A percentile compares a stretch with the other conserved stretches of the same genome.
phyloP scores from a whole-genome alignment of 139 green algal species.

The Limnomonas spitsbergensis region DNA sequence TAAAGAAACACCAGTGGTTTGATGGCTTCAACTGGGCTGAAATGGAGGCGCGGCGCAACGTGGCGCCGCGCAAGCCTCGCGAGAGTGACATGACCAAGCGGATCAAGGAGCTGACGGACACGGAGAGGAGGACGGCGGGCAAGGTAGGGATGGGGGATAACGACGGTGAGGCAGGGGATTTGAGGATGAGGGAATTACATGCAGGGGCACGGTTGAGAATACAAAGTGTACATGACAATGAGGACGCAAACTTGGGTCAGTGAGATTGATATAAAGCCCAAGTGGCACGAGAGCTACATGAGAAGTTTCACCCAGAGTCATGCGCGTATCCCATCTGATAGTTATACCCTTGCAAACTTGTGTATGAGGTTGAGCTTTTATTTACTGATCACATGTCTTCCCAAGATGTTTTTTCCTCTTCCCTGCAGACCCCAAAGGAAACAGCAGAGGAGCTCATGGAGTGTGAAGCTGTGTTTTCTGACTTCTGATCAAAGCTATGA shows the following conservation, averaged over 20 bases:
- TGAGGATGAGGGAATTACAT: background rate
- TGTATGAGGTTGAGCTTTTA: background rate
- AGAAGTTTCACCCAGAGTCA: no score
- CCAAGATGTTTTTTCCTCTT: background rate
- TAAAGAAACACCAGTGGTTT: slow-evolving; percentile 94
- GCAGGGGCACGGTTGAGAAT: background rate
- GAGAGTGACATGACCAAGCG: slow-evolving; percentile 76
- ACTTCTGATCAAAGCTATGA: no score
- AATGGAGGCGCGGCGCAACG: slow-evolving; percentile 68
- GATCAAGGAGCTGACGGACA: slow-evolving; percentile 55
- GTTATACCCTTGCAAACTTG: background rate
- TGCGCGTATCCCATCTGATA: background rate
- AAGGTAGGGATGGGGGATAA: background rate
- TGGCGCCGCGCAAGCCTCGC: slow-evolving; percentile 65
- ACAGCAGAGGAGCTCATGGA: slow-evolving; percentile 75
- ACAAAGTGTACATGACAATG: no score
- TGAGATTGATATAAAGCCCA: no score
- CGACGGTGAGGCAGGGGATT: background rate
- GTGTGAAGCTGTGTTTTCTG: slow-evolving; percentile 78
- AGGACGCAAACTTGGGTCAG: no score
- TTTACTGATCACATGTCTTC: background rate
- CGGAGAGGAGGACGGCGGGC: slow-evolving; percentile 48
- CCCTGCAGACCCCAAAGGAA: slow-evolving; percentile 61
- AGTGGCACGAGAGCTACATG: no score
- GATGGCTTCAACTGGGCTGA: slow-evolving; percentile 84